phyloP scores from a whole-genome alignment of 2,329 filamentous ascomycete genomes.

The Pestalotiopsis fici region DNA sequence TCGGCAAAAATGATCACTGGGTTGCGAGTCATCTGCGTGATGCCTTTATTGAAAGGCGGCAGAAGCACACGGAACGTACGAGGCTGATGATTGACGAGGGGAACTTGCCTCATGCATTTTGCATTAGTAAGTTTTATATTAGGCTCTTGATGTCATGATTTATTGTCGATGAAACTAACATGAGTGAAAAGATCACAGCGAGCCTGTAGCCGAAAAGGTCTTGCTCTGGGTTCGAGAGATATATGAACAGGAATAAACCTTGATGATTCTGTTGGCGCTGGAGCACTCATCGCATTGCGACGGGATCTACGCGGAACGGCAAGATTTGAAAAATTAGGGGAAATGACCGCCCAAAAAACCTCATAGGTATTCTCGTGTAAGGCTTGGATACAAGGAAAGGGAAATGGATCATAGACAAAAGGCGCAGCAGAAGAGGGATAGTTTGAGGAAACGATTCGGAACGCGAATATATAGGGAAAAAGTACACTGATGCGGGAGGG shows the following conservation, averaged over 20 bases:
- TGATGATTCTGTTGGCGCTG: neutral
- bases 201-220: conserved; percentile 50
- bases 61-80: conserved; percentile 38
- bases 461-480: too few species aligned
- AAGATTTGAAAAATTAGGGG: conserved; percentile 19
- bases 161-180: neutral
- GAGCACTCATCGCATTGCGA: neutral
- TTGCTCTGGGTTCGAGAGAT: conserved; percentile 56
- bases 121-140: conserved; percentile 44
- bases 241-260: conserved; percentile 12
- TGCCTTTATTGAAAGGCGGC: conserved; percentile 48
- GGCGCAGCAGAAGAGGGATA: too few species aligned
- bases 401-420: too few species aligned
- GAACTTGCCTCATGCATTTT: conserved; percentile 62
- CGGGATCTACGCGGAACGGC: conserved; percentile 15
- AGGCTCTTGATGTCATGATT: neutral
- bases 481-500: too few species aligned
- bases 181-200: conserved; percentile 41
- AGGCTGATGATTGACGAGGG: conserved; percentile 56
- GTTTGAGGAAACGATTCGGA: too few species aligned
- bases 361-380: too few species aligned
- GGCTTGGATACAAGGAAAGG: too few species aligned
- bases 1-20: conserved; percentile 63
- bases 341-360: too few species aligned
- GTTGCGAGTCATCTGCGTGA: conserved; percentile 58